Conservation (phyloP, 768 basidiomycete species). For the Lactarius sanguifluus region DNA sequence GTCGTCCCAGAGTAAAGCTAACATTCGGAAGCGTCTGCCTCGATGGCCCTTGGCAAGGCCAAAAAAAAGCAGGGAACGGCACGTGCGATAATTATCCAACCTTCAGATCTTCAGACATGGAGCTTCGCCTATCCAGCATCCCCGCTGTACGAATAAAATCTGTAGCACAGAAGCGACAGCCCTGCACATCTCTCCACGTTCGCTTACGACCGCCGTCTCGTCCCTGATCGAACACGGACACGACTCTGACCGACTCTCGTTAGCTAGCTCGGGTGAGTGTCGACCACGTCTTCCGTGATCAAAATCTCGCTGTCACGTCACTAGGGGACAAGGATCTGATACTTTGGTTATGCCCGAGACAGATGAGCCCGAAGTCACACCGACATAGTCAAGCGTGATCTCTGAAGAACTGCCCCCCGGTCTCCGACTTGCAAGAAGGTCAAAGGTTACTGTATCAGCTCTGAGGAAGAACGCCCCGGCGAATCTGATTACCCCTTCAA, state of each 20-base stretch:
- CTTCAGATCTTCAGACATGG: slow-evolving; percentile 13
- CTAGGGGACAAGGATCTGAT: slow-evolving; percentile 24
- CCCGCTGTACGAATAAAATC: slow-evolving; percentile 22
- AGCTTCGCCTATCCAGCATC: slow-evolving; percentile 24
- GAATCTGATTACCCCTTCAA: slow-evolving; percentile 43
- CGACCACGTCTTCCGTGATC: background rate
- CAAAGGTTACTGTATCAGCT: slow-evolving; percentile 23
- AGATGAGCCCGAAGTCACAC: slow-evolving; percentile 11
- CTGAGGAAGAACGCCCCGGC: slow-evolving; percentile 29
- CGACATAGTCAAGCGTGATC: slow-evolving; percentile 19
- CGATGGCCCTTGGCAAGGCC: slow-evolving; percentile 53
- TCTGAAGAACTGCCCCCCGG: slow-evolving; percentile 13
- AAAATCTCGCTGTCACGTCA: background rate
- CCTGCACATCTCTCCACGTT: slow-evolving; percentile 24
- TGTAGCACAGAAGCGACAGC: slow-evolving; percentile 21
- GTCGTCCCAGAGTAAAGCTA: slow-evolving; percentile 51
- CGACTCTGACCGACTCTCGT: slow-evolving; percentile 16
- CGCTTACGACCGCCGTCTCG: slow-evolving; percentile 20
- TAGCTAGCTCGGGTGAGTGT: slow-evolving; percentile 17
- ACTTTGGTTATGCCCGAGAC: slow-evolving; percentile 23
- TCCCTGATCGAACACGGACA: background rate
- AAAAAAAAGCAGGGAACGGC: slow-evolving; percentile 49
- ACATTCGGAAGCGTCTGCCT: slow-evolving; percentile 54
- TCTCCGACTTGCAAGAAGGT: slow-evolving; percentile 21
- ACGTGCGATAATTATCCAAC: slow-evolving; percentile 38